phyloP scores from a whole-genome alignment of 495 filamentous ascomycete genomes.

The Oleoguttula mirabilis region DNA sequence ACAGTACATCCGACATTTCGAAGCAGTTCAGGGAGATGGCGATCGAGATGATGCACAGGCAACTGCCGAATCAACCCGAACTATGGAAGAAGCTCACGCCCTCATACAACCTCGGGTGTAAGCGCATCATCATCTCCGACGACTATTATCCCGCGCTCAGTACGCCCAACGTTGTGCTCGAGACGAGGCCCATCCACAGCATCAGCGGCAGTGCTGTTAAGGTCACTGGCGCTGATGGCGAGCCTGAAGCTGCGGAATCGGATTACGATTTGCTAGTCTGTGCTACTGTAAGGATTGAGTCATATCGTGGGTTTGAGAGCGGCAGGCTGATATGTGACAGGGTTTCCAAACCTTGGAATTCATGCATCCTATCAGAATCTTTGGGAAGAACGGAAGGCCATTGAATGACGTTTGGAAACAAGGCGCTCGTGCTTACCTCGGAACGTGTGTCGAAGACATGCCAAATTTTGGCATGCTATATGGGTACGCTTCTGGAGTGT shows the following conservation, averaged over 20 bases:
- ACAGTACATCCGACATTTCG: slow-evolving; percentile 29
- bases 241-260: slow-evolving; percentile 17
- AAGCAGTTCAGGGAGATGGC: slow-evolving; percentile 27
- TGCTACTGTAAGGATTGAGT: no score
- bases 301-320: no score
- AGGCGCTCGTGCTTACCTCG: slow-evolving; percentile 37
- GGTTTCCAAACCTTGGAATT: slow-evolving; percentile 45
- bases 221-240: slow-evolving; percentile 27
- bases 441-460: slow-evolving; percentile 37
- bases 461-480: slow-evolving; percentile 50
- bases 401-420: slow-evolving; percentile 39
- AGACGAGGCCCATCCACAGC: slow-evolving; percentile 35
- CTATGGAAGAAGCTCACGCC: slow-evolving; percentile 40
- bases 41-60: slow-evolving; percentile 24
- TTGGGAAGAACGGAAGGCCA: slow-evolving; percentile 32
- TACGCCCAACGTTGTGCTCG: slow-evolving; percentile 35
- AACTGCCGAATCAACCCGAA: slow-evolving; percentile 32
- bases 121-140: slow-evolving; percentile 43
- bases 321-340: no score
- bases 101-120: slow-evolving; percentile 42
- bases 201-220: slow-evolving; percentile 37
- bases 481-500: no score
- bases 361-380: slow-evolving; percentile 42
- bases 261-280: slow-evolving; percentile 44
- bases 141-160: slow-evolving; percentile 42